These are phyloP conservation scores for Quercus tomentella DNA, from an alignment of 331 rosid species.

Conservation along the genomic window DNA sequence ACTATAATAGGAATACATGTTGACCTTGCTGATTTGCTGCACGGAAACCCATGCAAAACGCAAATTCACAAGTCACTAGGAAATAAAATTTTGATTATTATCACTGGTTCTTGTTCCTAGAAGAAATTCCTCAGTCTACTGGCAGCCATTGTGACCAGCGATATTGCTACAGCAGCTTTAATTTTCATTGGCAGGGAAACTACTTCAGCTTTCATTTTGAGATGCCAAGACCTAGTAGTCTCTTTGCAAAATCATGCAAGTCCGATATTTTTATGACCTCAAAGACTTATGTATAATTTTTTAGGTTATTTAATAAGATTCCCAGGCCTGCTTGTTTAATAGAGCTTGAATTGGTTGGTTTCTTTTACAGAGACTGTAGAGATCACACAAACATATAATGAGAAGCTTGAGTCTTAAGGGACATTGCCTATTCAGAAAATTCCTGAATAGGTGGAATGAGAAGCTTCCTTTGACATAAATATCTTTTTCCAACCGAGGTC, in stretches of 20 bases:
- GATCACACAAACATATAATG: neutral
- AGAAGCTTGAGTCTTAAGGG: neutral
- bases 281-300: neutral
- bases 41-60: neutral
- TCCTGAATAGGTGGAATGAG: neutral
- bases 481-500: neutral
- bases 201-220: neutral
- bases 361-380: neutral
- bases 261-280: neutral
- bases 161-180: neutral
- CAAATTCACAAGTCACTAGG: neutral
- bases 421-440: neutral
- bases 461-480: neutral
- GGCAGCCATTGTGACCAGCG: neutral
- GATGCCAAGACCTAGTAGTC: neutral
- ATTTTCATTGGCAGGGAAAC: neutral
- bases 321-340: conserved; percentile 2
- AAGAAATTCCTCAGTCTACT: neutral
- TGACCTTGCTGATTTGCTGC: neutral
- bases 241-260: neutral
- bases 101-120: neutral
- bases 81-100: neutral
- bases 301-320: neutral
- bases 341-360: conserved; percentile 7
- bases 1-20: neutral